phyloP scores from a whole-genome alignment of 306 rosid species.

The Trifolium repens region DNA sequence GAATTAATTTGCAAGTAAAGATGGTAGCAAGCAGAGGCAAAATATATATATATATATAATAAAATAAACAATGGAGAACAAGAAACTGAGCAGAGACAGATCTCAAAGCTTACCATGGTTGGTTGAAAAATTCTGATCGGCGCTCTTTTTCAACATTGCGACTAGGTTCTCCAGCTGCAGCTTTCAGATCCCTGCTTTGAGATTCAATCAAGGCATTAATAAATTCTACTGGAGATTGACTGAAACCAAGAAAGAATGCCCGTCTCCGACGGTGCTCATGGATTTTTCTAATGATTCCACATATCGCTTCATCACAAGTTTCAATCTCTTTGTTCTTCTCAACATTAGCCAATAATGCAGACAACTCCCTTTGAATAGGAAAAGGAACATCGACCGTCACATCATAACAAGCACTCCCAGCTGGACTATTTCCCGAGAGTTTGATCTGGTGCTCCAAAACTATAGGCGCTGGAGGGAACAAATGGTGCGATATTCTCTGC shows the following conservation, averaged over 20 bases:
- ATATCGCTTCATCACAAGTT: constrained; percentile 87
- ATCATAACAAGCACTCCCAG: constrained; percentile 95
- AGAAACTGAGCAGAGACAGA: constrained; percentile 7
- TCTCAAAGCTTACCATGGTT: constrained; percentile 74
- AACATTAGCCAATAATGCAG: constrained; percentile 80
- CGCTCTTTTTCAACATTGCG: constrained; percentile 91
- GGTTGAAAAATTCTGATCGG: constrained; percentile 88
- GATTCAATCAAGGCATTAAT: constrained; percentile 90
- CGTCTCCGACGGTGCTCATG: constrained; percentile 96
- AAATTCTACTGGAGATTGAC: constrained; percentile 98
- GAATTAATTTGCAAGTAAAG: background rate
- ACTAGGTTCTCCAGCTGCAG: constrained; percentile 90
- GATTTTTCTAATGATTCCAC: constrained; percentile 84
- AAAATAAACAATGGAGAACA: background rate
- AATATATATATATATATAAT: background rate
- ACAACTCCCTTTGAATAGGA: constrained; percentile 91
- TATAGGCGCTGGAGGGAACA: constrained; percentile 89
- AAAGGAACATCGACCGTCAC: constrained; percentile 91
- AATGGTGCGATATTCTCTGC: constrained; percentile 89
- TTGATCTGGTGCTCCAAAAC: constrained; percentile 89
- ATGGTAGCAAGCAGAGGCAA: background rate
- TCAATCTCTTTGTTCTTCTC: constrained; percentile 98
- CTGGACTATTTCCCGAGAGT: constrained; percentile 90
- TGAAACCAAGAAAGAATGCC: constrained; percentile 95
- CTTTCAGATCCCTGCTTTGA: constrained; percentile 90